phyloP scores from a whole-genome alignment of 108 stramenopile species.

The Schizochytrium sp. region DNA sequence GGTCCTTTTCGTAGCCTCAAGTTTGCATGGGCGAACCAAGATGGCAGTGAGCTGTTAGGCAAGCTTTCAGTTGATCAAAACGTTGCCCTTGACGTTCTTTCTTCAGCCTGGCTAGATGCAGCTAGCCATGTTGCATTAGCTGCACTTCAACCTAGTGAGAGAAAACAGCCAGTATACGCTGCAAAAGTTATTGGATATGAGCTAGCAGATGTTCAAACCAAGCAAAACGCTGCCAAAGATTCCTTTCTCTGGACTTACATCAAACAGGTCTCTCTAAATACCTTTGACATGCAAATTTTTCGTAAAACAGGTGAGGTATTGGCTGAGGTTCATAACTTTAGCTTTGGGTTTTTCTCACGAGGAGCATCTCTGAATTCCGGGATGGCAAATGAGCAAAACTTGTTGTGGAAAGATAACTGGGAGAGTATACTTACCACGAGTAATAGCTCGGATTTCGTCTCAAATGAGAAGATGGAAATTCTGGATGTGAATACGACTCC shows the following conservation, averaged over 20 bases:
- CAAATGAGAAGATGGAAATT: background rate
- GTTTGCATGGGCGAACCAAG: background rate
- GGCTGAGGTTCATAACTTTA: background rate
- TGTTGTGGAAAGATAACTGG: conserved; percentile 4
- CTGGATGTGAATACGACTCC: background rate
- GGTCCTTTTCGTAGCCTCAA: background rate
- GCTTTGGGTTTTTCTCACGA: conserved; percentile 47
- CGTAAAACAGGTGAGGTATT: background rate
- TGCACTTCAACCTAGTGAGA: background rate
- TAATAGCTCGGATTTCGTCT: too few relatives aligned
- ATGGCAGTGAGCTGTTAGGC: background rate
- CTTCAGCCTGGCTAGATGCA: conserved; percentile 30
- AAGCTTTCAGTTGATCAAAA: background rate
- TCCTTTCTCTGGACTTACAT: conserved; percentile 28
- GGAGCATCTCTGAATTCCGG: background rate
- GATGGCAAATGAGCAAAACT: background rate
- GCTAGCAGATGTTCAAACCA: background rate
- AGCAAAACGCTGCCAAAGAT: background rate
- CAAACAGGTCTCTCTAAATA: background rate
- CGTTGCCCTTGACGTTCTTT: background rate
- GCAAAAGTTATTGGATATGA: background rate
- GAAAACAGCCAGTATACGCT: conserved; percentile 10
- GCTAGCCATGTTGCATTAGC: conserved; percentile 1
- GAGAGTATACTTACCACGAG: background rate
- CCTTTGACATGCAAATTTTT: conserved; percentile 40